These are phyloP conservation scores for Zygotorulaspora danielsina DNA, from an alignment of 805 yeast species.

Conservation along the genomic window DNA sequence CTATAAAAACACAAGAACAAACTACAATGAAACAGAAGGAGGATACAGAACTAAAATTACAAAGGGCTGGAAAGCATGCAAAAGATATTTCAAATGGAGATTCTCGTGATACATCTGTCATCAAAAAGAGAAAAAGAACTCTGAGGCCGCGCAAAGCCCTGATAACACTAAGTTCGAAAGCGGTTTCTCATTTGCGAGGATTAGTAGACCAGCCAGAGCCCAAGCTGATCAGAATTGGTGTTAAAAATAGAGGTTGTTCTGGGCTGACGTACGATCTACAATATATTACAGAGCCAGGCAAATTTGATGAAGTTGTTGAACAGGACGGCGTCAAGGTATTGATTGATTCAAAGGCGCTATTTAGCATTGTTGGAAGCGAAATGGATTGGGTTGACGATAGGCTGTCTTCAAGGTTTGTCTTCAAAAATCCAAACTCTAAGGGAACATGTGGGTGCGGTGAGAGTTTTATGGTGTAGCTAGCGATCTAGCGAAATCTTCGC, in stretches of 20 bases:
- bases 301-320: slow-evolving; percentile 87
- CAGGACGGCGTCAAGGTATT: slow-evolving; percentile 92
- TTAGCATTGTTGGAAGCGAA: slow-evolving; percentile 92
- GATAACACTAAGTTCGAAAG: slow-evolving; percentile 72
- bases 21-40: slow-evolving; percentile 14
- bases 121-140: slow-evolving; percentile 50
- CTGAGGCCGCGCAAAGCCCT: slow-evolving; percentile 87
- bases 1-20: slow-evolving; percentile 44
- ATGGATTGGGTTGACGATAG: slow-evolving; percentile 99
- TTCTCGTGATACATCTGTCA: slow-evolving; percentile 17
- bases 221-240: slow-evolving; percentile 85
- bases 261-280: slow-evolving; percentile 89
- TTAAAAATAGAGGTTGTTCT: slow-evolving; percentile 94
- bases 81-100: slow-evolving; percentile 4
- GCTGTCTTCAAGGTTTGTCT: slow-evolving; percentile 80
- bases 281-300: slow-evolving; percentile 86
- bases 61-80: slow-evolving; percentile 16
- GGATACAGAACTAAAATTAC: slow-evolving; percentile 22
- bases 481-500: neutral
- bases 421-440: slow-evolving; percentile 92
- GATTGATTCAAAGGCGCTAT: slow-evolving; percentile 92
- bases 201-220: slow-evolving; percentile 80
- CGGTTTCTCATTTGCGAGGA: slow-evolving; percentile 63
- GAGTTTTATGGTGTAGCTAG: slow-evolving; percentile 81
- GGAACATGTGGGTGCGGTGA: slow-evolving; percentile 99